phyloP scores from a whole-genome alignment of 2,329 filamentous ascomycete species.

The Mycosphaerella arachidis region DNA sequence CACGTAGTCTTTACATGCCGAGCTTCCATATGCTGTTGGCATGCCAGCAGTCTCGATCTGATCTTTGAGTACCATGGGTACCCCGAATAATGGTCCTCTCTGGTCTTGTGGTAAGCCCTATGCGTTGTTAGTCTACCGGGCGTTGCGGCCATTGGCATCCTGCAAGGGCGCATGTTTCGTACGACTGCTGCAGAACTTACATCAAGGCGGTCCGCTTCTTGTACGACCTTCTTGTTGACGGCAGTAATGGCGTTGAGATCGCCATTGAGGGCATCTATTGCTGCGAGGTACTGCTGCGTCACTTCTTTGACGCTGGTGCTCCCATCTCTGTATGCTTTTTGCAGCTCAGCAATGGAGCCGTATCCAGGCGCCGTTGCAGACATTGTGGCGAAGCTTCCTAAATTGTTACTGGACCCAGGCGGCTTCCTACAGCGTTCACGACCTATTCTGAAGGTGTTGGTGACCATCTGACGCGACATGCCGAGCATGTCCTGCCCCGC shows the following conservation, averaged over 20 bases:
- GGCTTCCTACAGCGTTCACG: neutral
- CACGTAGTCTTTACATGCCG: slow-evolving; percentile 17
- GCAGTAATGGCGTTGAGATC: slow-evolving; percentile 23
- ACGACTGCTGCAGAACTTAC: slow-evolving; percentile 2
- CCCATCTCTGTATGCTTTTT: slow-evolving; percentile 12
- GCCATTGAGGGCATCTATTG: slow-evolving; percentile 16
- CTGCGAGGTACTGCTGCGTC: slow-evolving; percentile 16
- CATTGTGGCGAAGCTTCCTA: neutral
- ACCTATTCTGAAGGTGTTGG: neutral
- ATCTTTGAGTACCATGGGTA: slow-evolving; percentile 26
- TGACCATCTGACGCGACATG: neutral
- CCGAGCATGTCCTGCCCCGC: neutral
- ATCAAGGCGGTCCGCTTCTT: slow-evolving; percentile 20
- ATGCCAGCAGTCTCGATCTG: slow-evolving; percentile 24
- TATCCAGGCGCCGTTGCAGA: neutral
- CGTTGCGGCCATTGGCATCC: too few relatives aligned
- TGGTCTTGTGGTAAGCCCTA: slow-evolving; percentile 11
- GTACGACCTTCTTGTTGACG: slow-evolving; percentile 17
- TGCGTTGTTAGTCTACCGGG: neutral
- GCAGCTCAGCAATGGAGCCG: slow-evolving; percentile 18
- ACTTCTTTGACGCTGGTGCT: slow-evolving; percentile 13
- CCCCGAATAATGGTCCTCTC: slow-evolving; percentile 20
- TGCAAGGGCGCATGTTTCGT: neutral
- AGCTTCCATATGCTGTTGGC: slow-evolving; percentile 21
- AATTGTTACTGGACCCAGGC: neutral